Conservation (phyloP, 257 asterid species). For the Lavandula angustifolia region DNA sequence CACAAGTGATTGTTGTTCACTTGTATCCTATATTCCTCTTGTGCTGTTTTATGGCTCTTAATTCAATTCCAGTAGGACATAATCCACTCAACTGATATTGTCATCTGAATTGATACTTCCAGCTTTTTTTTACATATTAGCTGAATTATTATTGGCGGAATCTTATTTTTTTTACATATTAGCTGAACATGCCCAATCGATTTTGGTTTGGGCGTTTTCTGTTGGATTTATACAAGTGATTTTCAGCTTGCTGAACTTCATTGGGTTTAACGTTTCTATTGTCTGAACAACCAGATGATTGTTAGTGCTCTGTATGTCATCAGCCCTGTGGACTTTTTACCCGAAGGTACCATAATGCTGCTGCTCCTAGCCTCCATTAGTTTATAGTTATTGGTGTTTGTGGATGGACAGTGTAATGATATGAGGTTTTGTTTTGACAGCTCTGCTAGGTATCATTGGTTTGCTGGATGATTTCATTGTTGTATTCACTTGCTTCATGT, state of each 20-base stretch:
- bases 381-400: conserved; percentile 6
- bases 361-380: neutral
- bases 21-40: too few relatives aligned
- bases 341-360: conserved; percentile 42
- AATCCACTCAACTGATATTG: neutral
- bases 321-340: conserved; percentile 56
- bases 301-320: conserved; percentile 45
- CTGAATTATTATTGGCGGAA: neutral
- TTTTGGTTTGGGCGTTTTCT: conserved; percentile 7
- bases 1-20: neutral
- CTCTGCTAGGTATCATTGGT: conserved; percentile 69
- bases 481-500: conserved; percentile 71
- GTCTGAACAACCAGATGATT: conserved; percentile 36
- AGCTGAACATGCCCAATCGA: neutral
- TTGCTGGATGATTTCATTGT: conserved; percentile 79
- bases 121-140: neutral
- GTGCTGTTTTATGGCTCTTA: too few relatives aligned
- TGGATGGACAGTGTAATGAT: neutral
- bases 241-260: conserved; percentile 4
- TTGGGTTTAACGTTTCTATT: conserved; percentile 22
- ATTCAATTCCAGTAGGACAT: too few relatives aligned
- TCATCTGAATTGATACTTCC: neutral
- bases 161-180: conserved; percentile 7
- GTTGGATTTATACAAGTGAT: neutral
- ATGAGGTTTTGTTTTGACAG: conserved; percentile 41